Evolutionary conservation across 306 rosid genomes (phyloP).

Genomic region (Styphnolobium japonicum): DNA sequence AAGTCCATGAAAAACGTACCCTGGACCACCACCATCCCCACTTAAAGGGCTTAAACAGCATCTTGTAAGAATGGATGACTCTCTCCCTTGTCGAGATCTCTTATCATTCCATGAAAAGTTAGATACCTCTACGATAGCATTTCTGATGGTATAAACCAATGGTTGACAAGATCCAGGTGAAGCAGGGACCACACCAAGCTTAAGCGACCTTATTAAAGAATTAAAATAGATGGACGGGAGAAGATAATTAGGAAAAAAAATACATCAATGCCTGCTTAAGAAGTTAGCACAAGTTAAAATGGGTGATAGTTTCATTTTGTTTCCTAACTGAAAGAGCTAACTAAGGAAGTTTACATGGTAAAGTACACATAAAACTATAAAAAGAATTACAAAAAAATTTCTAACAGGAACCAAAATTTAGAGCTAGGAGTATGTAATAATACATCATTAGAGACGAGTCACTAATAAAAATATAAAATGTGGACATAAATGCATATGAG

Average conservation of each 20-base stretch:
- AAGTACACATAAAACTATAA: neutral
- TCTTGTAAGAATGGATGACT: slow-evolving; percentile 85
- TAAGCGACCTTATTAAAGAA: slow-evolving; percentile 71
- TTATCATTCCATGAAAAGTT: slow-evolving; percentile 91
- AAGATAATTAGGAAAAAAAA: neutral
- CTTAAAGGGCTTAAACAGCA: slow-evolving; percentile 91
- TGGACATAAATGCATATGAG: neutral
- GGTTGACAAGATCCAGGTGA: slow-evolving; percentile 78
- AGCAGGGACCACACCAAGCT: slow-evolving; percentile 84
- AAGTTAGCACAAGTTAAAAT: slow-evolving; percentile 9
- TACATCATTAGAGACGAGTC: neutral
- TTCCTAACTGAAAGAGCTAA: neutral
- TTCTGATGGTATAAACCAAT: slow-evolving; percentile 55
- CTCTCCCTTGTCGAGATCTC: slow-evolving; percentile 96
- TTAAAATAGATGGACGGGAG: slow-evolving; percentile 16
- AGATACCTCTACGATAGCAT: slow-evolving; percentile 68
- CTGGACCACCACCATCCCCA: slow-evolving; percentile 67
- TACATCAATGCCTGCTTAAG: slow-evolving; percentile 4
- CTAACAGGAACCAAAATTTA: neutral
- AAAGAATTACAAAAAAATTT: neutral
- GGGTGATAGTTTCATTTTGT: neutral
- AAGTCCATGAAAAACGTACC: slow-evolving; percentile 53
- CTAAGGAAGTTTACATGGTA: neutral
- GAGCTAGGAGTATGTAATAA: neutral
- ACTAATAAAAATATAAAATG: neutral